Conservation (phyloP, 2,329 filamentous ascomycete genomes). For the Teratosphaeria epicoccoides region DNA sequence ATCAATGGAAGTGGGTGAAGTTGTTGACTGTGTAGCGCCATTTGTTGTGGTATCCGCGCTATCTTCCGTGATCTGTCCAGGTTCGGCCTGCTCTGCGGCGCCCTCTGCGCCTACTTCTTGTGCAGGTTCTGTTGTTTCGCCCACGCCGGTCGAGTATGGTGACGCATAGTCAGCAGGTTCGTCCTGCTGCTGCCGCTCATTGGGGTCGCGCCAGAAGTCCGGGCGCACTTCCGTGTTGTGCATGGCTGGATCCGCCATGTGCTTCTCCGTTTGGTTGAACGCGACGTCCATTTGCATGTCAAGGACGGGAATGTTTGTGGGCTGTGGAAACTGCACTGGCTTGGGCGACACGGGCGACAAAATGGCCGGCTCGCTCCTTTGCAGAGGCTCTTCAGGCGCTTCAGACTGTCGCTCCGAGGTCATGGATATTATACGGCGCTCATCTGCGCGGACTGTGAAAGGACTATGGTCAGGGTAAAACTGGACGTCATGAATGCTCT, state of each 20-base stretch:
- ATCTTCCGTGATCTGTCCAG: conserved; percentile 5
- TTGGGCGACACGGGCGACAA: conserved; percentile 62
- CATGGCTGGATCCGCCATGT: conserved; percentile 33
- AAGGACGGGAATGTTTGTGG: conserved; percentile 58
- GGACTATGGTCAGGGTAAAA: background rate
- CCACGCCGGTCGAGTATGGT: conserved; percentile 14
- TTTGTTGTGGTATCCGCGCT: conserved; percentile 11
- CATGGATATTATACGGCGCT: conserved; percentile 16
- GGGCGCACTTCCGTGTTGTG: conserved; percentile 25
- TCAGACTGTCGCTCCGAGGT: conserved; percentile 14
- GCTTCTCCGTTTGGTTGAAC: conserved; percentile 56
- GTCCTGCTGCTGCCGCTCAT: conserved; percentile 11
- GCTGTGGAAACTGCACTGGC: conserved; percentile 56
- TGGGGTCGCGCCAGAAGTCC: conserved; percentile 24
- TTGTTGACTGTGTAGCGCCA: conserved; percentile 2
- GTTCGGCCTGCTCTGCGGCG: background rate
- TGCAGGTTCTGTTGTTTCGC: conserved; percentile 2
- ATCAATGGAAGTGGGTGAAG: conserved; percentile 2
- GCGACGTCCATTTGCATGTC: conserved; percentile 61
- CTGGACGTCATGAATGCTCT: conserved; percentile 2
- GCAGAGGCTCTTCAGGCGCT: conserved; percentile 47
- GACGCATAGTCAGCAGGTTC: conserved; percentile 4
- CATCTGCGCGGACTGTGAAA: conserved; percentile 9
- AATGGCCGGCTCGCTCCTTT: conserved; percentile 47
- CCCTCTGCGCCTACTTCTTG: conserved; percentile 3